Conservation (phyloP, 139 green algal species). For the Tetradesmus lagerheimii region DNA sequence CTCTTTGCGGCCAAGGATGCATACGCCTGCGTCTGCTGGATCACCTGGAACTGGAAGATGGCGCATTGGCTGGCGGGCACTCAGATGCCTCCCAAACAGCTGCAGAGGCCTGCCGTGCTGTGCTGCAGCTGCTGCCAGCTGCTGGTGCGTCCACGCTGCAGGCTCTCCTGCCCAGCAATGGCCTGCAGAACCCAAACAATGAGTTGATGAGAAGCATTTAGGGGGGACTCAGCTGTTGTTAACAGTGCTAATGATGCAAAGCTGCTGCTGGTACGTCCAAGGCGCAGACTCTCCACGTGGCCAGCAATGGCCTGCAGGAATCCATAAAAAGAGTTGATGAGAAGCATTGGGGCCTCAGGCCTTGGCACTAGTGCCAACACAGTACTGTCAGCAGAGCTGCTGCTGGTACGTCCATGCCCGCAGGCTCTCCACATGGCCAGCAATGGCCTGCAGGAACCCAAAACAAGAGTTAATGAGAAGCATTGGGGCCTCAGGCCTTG, state of each 20-base stretch:
- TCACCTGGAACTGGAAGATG: constrained; percentile 50
- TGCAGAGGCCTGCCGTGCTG: constrained; percentile 29
- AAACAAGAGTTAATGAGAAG: no score
- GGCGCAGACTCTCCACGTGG: constrained; percentile 22
- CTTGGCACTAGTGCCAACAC: no score
- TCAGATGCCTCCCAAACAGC: constrained; percentile 43
- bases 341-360: no score
- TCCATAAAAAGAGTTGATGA: no score
- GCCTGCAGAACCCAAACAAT: constrained; percentile 14
- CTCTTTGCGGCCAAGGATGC: no score
- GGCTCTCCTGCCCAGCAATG: neutral
- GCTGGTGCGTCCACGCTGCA: constrained; percentile 31
- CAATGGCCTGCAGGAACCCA: neutral
- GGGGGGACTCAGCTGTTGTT: no score
- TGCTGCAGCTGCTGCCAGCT: constrained; percentile 30
- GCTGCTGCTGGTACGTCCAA: neutral
- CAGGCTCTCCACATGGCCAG: constrained; percentile 17
- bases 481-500: no score
- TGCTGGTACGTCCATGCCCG: neutral
- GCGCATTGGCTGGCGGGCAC: neutral
- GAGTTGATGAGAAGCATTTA: no score
- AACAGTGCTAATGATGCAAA: no score
- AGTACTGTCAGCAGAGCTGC: no score
- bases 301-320: constrained; percentile 3
- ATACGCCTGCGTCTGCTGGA: neutral